These are phyloP conservation scores for Aspergillus aculeatus DNA, from an alignment of 2,329 filamentous ascomycete species.

Conservation along the genomic window DNA sequence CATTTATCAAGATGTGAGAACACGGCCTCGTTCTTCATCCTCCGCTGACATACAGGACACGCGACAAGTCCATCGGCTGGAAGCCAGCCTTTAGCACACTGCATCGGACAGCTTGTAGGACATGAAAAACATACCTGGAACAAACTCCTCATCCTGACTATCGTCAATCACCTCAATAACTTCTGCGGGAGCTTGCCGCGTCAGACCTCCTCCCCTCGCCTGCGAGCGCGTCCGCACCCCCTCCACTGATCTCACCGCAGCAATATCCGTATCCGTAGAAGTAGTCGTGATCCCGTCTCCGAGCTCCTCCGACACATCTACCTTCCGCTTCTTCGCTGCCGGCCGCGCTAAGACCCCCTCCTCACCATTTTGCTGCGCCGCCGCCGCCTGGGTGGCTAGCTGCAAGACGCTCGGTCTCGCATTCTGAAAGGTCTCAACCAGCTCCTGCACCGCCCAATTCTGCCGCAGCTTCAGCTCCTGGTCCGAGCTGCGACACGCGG, in stretches of 20 bases:
- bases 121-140: conserved; percentile 30
- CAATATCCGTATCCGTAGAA: not conserved
- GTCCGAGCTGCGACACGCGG: conserved; percentile 73
- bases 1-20: conserved; percentile 77
- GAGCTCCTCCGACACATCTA: conserved; percentile 35
- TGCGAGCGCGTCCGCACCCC: conserved; percentile 39
- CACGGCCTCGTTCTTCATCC: conserved; percentile 77
- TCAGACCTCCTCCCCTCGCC: conserved; percentile 21
- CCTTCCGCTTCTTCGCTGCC: conserved; percentile 36
- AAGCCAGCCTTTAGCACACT: conserved; percentile 7
- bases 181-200: conserved; percentile 10
- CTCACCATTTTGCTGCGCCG: conserved; percentile 49
- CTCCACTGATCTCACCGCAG: conserved; percentile 11
- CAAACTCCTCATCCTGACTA: conserved; percentile 41
- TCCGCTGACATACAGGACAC: conserved; percentile 76
- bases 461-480: conserved; percentile 81
- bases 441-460: conserved; percentile 82
- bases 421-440: conserved; percentile 73
- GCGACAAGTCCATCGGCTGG: conserved; percentile 72
- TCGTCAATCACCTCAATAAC: conserved; percentile 38
- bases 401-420: conserved; percentile 63
- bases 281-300: conserved; percentile 25
- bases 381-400: conserved; percentile 58
- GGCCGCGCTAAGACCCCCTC: conserved; percentile 32
- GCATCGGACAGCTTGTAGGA: not conserved